Conservation (phyloP, 2,329 filamentous ascomycete genomes). For the Taxawa tesnikishii region DNA sequence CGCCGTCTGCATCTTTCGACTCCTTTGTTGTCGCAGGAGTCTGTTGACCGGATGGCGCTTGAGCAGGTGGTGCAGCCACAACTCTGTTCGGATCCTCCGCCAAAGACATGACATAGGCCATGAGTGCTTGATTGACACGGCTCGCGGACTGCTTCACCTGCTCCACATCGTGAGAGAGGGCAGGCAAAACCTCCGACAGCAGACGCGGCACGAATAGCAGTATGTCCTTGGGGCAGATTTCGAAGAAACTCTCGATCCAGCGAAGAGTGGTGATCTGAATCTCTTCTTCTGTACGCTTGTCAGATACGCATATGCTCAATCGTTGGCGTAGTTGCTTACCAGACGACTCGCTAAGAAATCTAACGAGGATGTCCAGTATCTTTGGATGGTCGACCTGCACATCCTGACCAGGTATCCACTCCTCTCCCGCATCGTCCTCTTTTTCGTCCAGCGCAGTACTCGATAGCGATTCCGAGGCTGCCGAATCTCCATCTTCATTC, state of each 20-base stretch:
- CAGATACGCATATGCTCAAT: slow-evolving; percentile 15
- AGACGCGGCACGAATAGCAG: slow-evolving; percentile 88
- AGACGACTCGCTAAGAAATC: slow-evolving; percentile 71
- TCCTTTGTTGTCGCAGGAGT: slow-evolving; percentile 1
- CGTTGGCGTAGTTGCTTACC: slow-evolving; percentile 46
- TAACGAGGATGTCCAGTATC: slow-evolving; percentile 83
- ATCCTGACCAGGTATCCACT: slow-evolving; percentile 96
- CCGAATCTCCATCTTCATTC: slow-evolving; percentile 38
- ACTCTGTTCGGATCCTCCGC: slow-evolving; percentile 47
- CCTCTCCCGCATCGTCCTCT: slow-evolving; percentile 56
- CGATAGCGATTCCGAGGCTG: slow-evolving; percentile 36
- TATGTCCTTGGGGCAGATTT: slow-evolving; percentile 95
- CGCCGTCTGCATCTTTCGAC: slow-evolving; percentile 20
- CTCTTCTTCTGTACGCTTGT: slow-evolving; percentile 57
- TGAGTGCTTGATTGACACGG: slow-evolving; percentile 78
- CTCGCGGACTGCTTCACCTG: slow-evolving; percentile 78
- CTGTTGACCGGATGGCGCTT: background rate
- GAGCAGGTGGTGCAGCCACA: slow-evolving; percentile 16
- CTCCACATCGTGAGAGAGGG: slow-evolving; percentile 85
- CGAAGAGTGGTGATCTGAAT: slow-evolving; percentile 80
- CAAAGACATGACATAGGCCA: slow-evolving; percentile 88
- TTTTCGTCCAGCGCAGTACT: slow-evolving; percentile 34
- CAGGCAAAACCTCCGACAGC: slow-evolving; percentile 80
- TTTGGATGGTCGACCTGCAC: slow-evolving; percentile 87
- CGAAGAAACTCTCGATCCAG: slow-evolving; percentile 94